Conservation (phyloP, 129 eudicot species). For the Daucus carota region DH1_v3.0 NC_030385.2:9512501-9513000, state of each 20-base stretch:
- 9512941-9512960: not conserved
- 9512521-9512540: not conserved
- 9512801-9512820: conserved; percentile 2
- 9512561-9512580: not conserved
- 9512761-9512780: not conserved
- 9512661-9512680: not conserved
- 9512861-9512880: not conserved
- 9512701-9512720: not conserved
- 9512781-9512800: not conserved
- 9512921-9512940: too few relatives aligned
- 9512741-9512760: not conserved
- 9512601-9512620: not conserved
- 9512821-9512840: conserved; percentile 4
- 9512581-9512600: too few relatives aligned
- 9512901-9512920: not conserved
- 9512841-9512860: not conserved
- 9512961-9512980: not conserved
- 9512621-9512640: not conserved
- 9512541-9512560: not conserved
- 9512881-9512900: not conserved
- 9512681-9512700: not conserved
- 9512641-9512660: not conserved
- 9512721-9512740: not conserved
- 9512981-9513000: not conserved
- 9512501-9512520: not conserved